phyloP scores from a whole-genome alignment of 305 asterid species.

The Fraxinus velutina region DNA sequence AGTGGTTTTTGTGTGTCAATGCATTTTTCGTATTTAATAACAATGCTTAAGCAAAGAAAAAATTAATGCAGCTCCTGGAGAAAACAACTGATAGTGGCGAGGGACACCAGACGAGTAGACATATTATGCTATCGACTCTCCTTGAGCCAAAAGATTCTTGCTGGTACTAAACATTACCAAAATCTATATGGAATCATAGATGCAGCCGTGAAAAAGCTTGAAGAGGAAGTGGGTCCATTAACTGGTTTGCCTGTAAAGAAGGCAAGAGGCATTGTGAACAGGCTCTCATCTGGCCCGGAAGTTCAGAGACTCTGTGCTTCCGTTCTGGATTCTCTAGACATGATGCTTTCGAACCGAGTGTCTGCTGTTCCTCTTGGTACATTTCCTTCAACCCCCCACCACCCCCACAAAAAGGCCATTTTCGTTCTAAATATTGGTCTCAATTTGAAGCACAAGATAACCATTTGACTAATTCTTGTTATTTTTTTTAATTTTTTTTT shows the following conservation, averaged over 20 bases:
- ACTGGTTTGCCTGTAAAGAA: slow-evolving; percentile 66
- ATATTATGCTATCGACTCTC: slow-evolving; percentile 71
- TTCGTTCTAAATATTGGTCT: neutral
- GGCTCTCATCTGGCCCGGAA: slow-evolving; percentile 73
- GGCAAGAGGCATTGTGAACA: slow-evolving; percentile 79
- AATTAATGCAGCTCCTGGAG: slow-evolving; percentile 64
- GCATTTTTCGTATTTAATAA: neutral
- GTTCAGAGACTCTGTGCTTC: slow-evolving; percentile 73
- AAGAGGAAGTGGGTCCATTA: slow-evolving; percentile 74
- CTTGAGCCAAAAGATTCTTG: slow-evolving; percentile 67
- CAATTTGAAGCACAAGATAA: neutral
- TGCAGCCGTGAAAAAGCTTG: slow-evolving; percentile 60
- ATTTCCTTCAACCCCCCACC: slow-evolving; percentile 3
- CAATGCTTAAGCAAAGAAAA: slow-evolving; percentile 6
- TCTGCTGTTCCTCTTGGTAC: slow-evolving; percentile 48
- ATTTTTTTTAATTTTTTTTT: neutral
- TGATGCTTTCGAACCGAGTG: slow-evolving; percentile 39
- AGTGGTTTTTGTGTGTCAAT: neutral
- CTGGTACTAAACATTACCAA: slow-evolving; percentile 62
- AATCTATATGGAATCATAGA: slow-evolving; percentile 45
- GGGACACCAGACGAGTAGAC: slow-evolving; percentile 84
- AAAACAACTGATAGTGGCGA: slow-evolving; percentile 75
- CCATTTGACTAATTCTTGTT: slow-evolving; percentile 13
- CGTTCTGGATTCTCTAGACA: slow-evolving; percentile 69
- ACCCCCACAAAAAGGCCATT: neutral